Percentiles rank a stretch among this genome's conserved stretches.
These are phyloP conservation scores for Zymoseptoria tritici DNA, from an alignment of 2,329 filamentous ascomycete genomes.

Conservation along the genomic window DNA sequence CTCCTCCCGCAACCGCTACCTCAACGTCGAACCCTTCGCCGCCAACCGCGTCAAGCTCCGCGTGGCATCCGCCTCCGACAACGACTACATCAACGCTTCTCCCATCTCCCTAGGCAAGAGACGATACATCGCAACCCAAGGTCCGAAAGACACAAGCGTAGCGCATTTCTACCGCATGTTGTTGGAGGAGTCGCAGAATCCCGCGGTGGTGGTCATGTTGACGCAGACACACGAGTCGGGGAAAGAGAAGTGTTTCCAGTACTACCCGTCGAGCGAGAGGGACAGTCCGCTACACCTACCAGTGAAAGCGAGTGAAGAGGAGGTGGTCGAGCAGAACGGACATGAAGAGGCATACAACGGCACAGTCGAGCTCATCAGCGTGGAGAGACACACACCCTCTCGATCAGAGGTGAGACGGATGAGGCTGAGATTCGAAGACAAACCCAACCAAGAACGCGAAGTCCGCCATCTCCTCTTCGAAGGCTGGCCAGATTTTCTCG, in stretches of 20 bases:
- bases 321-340: slow-evolving; percentile 17
- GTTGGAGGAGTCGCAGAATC: slow-evolving; percentile 48
- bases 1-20: slow-evolving; percentile 69
- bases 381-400: slow-evolving; percentile 48
- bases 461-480: slow-evolving; percentile 82
- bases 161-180: slow-evolving; percentile 95
- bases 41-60: slow-evolving; percentile 75
- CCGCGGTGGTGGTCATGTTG: slow-evolving; percentile 84
- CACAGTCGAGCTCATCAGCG: slow-evolving; percentile 54
- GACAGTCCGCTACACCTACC: slow-evolving; percentile 19
- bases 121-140: slow-evolving; percentile 82
- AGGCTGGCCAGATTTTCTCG: slow-evolving; percentile 84
- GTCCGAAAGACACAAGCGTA: slow-evolving; percentile 68
- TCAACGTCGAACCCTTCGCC: slow-evolving; percentile 83
- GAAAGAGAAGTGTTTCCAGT: slow-evolving; percentile 78
- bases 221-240: slow-evolving; percentile 77
- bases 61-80: slow-evolving; percentile 57
- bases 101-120: slow-evolving; percentile 39
- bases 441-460: slow-evolving; percentile 46
- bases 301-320: background rate
- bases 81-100: slow-evolving; percentile 48
- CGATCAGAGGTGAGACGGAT: slow-evolving; percentile 69
- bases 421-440: slow-evolving; percentile 37
- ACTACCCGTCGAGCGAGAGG: slow-evolving; percentile 50
- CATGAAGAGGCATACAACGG: slow-evolving; percentile 51